phyloP scores from a whole-genome alignment of 2,329 filamentous ascomycete species.

The Ascochyta lentis region DNA sequence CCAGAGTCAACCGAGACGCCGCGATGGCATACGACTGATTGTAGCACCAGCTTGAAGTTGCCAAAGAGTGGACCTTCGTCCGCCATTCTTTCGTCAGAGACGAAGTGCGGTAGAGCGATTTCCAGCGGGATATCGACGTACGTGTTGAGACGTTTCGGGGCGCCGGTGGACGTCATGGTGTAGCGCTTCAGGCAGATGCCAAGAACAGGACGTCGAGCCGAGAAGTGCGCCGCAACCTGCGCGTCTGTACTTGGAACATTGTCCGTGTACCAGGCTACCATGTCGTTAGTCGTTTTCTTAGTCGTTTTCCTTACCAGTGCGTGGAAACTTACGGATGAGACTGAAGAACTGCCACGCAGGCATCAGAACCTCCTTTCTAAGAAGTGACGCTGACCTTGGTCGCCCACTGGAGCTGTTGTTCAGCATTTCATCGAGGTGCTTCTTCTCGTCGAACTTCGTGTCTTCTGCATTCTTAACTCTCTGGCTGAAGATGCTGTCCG shows the following conservation, averaged over 20 bases:
- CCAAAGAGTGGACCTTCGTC: slow-evolving; percentile 73
- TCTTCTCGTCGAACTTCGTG: slow-evolving; percentile 59
- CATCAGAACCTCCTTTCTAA: slow-evolving; percentile 84
- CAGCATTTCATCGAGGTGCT: slow-evolving; percentile 50
- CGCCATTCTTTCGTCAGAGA: slow-evolving; percentile 76
- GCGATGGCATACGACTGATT: slow-evolving; percentile 91
- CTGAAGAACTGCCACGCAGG: slow-evolving; percentile 98
- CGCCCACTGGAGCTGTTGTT: slow-evolving; percentile 40
- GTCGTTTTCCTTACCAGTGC: not conserved
- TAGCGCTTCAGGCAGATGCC: slow-evolving; percentile 95
- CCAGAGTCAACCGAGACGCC: slow-evolving; percentile 85
- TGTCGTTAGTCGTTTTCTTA: slow-evolving; percentile 20
- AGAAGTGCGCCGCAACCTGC: slow-evolving; percentile 89
- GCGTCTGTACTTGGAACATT: slow-evolving; percentile 70
- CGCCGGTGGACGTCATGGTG: slow-evolving; percentile 72
- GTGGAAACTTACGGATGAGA: slow-evolving; percentile 73
- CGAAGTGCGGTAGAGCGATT: slow-evolving; percentile 84
- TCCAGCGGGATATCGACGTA: slow-evolving; percentile 92
- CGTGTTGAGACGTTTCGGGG: slow-evolving; percentile 75
- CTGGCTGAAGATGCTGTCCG: slow-evolving; percentile 59
- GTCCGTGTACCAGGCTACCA: slow-evolving; percentile 82
- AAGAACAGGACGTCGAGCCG: slow-evolving; percentile 79
- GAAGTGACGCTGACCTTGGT: slow-evolving; percentile 51
- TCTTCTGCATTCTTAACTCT: slow-evolving; percentile 56
- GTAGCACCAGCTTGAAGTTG: slow-evolving; percentile 92